Base-by-base conservation (phyloP, 139 green algal species). In the Pleodorina starrii region DNA sequence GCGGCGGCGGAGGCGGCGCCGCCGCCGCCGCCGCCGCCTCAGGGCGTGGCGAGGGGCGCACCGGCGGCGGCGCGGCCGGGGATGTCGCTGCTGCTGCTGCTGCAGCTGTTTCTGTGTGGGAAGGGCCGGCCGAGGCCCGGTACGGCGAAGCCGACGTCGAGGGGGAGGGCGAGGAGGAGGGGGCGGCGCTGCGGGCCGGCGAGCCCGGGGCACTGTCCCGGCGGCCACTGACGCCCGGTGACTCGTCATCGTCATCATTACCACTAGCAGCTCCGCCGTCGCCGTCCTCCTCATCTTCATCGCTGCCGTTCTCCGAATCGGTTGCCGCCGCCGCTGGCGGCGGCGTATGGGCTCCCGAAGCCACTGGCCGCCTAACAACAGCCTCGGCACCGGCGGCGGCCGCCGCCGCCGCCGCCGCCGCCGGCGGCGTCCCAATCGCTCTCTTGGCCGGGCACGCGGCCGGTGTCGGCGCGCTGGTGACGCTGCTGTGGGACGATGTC, bases 201-300 rank as follows among this genome's bases (percentile, higher is more conserved):
- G 46, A 69, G 27, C 21, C 48, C 16, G 76, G 46, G 16, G 35
- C n/a, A 48, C 46, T 69, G 48, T 44, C 46, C 9, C 14, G 32
- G 76, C 76, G 76, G 76, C 76, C 76, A 48, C 76, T 84, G 76
- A 84, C 48, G 35, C 76, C 76, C 1, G 76, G 76, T 1, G 46
- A 48, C 0, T 40, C 50, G 44, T 46, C 76, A 38, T 84, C 76
- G 32, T 11, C 17, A 2, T 43, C 46, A 23, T 9, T 43, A 9
- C 19, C 48, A 51, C 12, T 32, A 32, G 29, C 76, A 17, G 46
- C 48, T 0, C 12, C 42, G 23, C 25, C 35, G 44, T 42, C 25
- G 29, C 74, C 27, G 44, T 59, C 40, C 27, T 66, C 7, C 25
- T 66, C 21, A 66, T 27, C 32, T 48, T n/a, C 68, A 46, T n/a